These are phyloP conservation scores for Pyrrhoderma lamaoense DNA, from an alignment of 1,284 basidiomycete genomes.

Conservation along the genomic window DNA sequence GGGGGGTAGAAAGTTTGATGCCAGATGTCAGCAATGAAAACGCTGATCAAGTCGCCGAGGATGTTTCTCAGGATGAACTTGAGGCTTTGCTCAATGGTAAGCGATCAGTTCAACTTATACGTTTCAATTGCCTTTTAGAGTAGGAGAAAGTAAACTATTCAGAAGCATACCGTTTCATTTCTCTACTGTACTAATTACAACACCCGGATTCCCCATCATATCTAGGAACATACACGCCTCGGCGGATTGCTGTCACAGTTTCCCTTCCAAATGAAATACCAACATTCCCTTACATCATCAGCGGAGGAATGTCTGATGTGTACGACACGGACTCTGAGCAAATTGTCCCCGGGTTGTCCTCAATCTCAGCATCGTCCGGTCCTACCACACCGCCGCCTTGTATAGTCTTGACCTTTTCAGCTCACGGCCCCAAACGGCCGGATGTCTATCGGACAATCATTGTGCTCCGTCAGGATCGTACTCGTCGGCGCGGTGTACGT, in stretches of 20 bases:
- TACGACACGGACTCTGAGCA: slow-evolving; percentile 7
- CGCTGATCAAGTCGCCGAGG: slow-evolving; percentile 27
- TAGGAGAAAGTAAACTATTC: not conserved
- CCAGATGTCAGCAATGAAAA: slow-evolving; percentile 7
- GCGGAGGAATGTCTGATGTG: not conserved
- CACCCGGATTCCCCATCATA: not conserved
- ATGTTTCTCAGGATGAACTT: slow-evolving; percentile 40
- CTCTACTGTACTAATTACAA: not conserved
- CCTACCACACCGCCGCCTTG: slow-evolving; percentile 4
- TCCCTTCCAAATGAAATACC: slow-evolving; percentile 10
- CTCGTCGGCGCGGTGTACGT: slow-evolving; percentile 12
- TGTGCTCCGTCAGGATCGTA: slow-evolving; percentile 14
- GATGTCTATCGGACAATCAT: not conserved
- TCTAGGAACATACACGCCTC: slow-evolving; percentile 12
- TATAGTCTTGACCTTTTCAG: slow-evolving; percentile 1
- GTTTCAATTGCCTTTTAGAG: not conserved
- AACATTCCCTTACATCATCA: not conserved
- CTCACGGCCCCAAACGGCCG: slow-evolving; percentile 2
- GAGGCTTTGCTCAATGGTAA: slow-evolving; percentile 30
- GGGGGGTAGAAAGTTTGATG: slow-evolving; percentile 43
- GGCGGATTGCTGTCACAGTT: slow-evolving; percentile 15
- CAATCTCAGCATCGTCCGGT: slow-evolving; percentile 2
- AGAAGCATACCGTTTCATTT: not conserved
- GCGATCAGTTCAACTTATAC: not conserved
- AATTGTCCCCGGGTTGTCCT: slow-evolving; percentile 10